Percentiles rank a stretch among this genome's conserved stretches.
phyloP scores from a whole-genome alignment of 768 basidiomycete species.

The Serendipita indica region DNA sequence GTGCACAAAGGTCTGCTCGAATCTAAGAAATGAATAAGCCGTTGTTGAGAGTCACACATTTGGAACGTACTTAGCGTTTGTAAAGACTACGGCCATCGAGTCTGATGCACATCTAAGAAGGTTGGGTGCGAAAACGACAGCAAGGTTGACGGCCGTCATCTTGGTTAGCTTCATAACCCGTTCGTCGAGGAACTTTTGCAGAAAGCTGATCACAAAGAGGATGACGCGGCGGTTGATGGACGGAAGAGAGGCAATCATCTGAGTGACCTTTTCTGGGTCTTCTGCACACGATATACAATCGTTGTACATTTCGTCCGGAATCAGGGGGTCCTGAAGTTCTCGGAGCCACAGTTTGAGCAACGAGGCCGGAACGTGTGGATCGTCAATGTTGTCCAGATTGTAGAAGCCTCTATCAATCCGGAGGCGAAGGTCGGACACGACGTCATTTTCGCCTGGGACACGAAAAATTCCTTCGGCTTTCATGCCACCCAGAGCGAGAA shows the following conservation, averaged over 20 bases:
- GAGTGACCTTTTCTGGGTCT: slow-evolving; percentile 53
- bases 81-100: slow-evolving; percentile 79
- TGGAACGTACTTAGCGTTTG: slow-evolving; percentile 67
- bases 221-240: slow-evolving; percentile 77
- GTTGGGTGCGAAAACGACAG: slow-evolving; percentile 87
- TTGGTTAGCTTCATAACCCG: slow-evolving; percentile 58
- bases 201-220: slow-evolving; percentile 76
- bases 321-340: slow-evolving; percentile 81
- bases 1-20: slow-evolving; percentile 79
- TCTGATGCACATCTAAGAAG: slow-evolving; percentile 73
- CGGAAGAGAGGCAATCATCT: slow-evolving; percentile 62
- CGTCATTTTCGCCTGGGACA: slow-evolving; percentile 79
- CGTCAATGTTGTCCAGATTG: slow-evolving; percentile 76
- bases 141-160: slow-evolving; percentile 82
- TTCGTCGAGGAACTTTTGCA: slow-evolving; percentile 77
- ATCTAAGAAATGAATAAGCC: slow-evolving; percentile 30
- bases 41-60: slow-evolving; percentile 9
- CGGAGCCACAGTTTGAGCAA: slow-evolving; percentile 88
- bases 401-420: slow-evolving; percentile 87
- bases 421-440: slow-evolving; percentile 74
- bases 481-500: slow-evolving; percentile 73
- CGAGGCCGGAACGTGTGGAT: slow-evolving; percentile 80
- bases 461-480: slow-evolving; percentile 86
- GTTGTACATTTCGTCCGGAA: slow-evolving; percentile 85
- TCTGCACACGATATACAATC: slow-evolving; percentile 51